phyloP scores from a whole-genome alignment of 148 eudicot species.

The Oxyria digyna region DNA sequence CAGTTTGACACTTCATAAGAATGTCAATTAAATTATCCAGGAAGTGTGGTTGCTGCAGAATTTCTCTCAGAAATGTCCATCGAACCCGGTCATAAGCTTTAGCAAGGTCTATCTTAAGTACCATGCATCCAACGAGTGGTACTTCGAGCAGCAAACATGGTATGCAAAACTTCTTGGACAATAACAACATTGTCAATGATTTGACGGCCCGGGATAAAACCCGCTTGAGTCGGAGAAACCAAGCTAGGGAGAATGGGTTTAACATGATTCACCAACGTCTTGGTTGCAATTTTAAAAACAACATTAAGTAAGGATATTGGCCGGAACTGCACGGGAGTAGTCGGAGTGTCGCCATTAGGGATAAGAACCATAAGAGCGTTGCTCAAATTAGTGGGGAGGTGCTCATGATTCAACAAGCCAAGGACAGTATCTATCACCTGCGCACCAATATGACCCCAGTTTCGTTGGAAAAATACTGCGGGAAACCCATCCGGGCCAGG shows the following conservation, averaged over 20 bases:
- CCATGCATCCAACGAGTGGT: background rate
- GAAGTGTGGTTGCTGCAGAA: background rate
- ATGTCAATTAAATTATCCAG: background rate
- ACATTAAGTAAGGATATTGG: background rate
- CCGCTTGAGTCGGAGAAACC: too few relatives aligned
- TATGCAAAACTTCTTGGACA: too few relatives aligned
- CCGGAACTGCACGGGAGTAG: background rate
- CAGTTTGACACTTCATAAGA: background rate
- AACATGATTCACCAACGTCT: background rate
- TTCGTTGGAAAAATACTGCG: too few relatives aligned
- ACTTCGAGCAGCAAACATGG: background rate
- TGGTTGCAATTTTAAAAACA: background rate
- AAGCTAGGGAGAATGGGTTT: too few relatives aligned
- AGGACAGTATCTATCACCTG: too few relatives aligned
- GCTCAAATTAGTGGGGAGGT: background rate
- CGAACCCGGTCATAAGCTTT: background rate
- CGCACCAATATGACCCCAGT: too few relatives aligned
- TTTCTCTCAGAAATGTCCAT: background rate
- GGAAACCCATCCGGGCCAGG: too few relatives aligned
- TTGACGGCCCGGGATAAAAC: too few relatives aligned
- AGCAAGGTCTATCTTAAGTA: background rate
- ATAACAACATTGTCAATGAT: too few relatives aligned
- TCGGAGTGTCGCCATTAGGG: background rate
- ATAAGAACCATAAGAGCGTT: background rate
- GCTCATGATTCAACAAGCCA: too few relatives aligned